Evolutionary conservation across 257 asterid genomes (phyloP), one percentile per base, ranked within the genome.

Genomic region (Rhazya stricta): DNA sequence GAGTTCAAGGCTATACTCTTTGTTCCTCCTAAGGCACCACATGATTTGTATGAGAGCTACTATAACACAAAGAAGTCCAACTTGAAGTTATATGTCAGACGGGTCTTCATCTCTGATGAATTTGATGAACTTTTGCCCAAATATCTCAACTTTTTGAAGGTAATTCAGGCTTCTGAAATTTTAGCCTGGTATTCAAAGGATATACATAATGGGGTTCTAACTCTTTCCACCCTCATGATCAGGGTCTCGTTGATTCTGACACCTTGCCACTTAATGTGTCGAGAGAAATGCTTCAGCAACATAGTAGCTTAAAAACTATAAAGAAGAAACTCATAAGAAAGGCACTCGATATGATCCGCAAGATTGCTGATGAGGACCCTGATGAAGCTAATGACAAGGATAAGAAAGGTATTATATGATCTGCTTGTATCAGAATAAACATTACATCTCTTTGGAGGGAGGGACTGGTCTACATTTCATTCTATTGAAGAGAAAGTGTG

Each of bases 221-320:
- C 18, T 48, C 1, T 67, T 60, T 63, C 54, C 18, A 39, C 43
- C 9, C 39, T n/a, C 13, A 29, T 76, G 74, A 57, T 73, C 86
- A 94, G 98, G 99, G 99, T 79, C 96, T 94, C 71, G 98, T 92
- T 82, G 99, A 94, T 89, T 94, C 99, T 15, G 99, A 94, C 83
- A 89, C 98, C 61, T 79, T 94, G 80, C 99, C 99, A 8, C 92
- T 94, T 50, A 94, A 94, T 73, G 99, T 94, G 42, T 94, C 98
- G 11, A 83, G 98, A 88, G 99, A 94, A 85, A 94, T 94, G 98
- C 93, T 94, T 50, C 99, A 94, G 81, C 96, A 92, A 65, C 99
- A 94, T 66, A 89, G 90, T 88, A 92, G 98, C 88, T 88, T 94
- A 89, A 94, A 85, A 83, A 94, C 98, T 10, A 94, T 95, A 37